Conservation (phyloP, 148 eudicot genomes). For the Euryodendron excelsum region DNA sequence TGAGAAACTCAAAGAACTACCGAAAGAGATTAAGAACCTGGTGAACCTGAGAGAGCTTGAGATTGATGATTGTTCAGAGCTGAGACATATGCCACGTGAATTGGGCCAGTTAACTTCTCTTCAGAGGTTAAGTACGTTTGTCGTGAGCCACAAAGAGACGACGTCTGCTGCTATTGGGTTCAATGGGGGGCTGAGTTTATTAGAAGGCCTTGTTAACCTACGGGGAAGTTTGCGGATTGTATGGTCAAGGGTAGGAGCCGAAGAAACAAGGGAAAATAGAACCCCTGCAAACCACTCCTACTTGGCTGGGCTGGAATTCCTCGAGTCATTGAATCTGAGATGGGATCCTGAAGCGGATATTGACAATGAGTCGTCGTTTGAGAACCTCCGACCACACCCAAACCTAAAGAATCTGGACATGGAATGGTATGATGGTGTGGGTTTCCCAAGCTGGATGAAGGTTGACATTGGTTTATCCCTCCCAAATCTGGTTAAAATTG, state of each 20-base stretch:
- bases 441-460: conserved; percentile 8
- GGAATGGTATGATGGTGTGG: not conserved
- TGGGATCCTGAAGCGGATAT: not conserved
- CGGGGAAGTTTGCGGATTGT: not conserved
- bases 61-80: no score
- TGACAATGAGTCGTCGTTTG: not conserved
- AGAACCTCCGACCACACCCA: not conserved
- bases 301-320: not conserved
- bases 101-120: not conserved
- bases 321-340: not conserved
- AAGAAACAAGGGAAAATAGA: not conserved
- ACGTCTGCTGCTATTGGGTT: not conserved
- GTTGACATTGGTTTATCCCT: not conserved
- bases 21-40: no score
- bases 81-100: no score
- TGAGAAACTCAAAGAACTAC: no score
- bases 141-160: not conserved
- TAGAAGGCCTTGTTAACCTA: not conserved
- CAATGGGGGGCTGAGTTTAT: no score
- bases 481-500: not conserved
- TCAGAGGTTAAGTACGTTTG: not conserved
- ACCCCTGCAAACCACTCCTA: not conserved
- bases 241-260: not conserved
- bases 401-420: not conserved
- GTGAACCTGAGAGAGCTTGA: no score